A percentile compares a stretch with the other conserved stretches of the same genome.
phyloP scores from a whole-genome alignment of 2,329 filamentous ascomycete genomes.

The Xylariaceae sp. region DNA sequence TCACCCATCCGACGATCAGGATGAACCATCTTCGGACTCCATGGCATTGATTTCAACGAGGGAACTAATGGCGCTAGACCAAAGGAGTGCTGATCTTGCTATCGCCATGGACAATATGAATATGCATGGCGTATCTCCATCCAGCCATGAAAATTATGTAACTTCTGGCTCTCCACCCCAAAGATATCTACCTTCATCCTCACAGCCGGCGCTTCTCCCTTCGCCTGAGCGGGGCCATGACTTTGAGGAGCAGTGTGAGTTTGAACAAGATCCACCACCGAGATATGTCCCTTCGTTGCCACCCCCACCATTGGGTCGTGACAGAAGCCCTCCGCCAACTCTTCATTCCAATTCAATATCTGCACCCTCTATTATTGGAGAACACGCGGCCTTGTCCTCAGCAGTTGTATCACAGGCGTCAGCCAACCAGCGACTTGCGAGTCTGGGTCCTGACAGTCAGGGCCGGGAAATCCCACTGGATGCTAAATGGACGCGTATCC shows the following conservation, averaged over 20 bases:
- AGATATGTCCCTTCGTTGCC: constrained; percentile 49
- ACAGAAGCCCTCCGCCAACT: constrained; percentile 39
- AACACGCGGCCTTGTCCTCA: constrained; percentile 18
- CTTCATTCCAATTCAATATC: constrained; percentile 37
- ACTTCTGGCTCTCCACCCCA: constrained; percentile 46
- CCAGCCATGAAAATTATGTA: constrained; percentile 41
- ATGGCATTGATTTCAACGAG: constrained; percentile 61
- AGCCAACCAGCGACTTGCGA: constrained; percentile 39
- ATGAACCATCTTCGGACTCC: constrained; percentile 40
- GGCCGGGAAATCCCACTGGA: constrained; percentile 63
- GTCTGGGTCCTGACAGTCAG: constrained; percentile 62
- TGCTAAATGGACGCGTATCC: constrained; percentile 66
- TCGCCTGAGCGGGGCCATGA: constrained; percentile 39
- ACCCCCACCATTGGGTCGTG: constrained; percentile 38
- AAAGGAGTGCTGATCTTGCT: constrained; percentile 48
- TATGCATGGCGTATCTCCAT: constrained; percentile 43
- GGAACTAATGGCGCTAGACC: constrained; percentile 59
- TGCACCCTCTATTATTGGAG: constrained; percentile 35
- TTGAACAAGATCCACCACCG: constrained; percentile 47
- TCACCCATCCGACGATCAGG: constrained; percentile 48
- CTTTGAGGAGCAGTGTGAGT: constrained; percentile 32
- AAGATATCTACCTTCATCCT: constrained; percentile 44
- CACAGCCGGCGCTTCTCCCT: constrained; percentile 46
- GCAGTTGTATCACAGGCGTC: not conserved
- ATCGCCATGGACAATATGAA: constrained; percentile 51